Percentiles rank a stretch among this genome's conserved stretches.
phyloP scores from a whole-genome alignment of 2,329 filamentous ascomycete species.

The Tolypocladium endophyticum region DNA sequence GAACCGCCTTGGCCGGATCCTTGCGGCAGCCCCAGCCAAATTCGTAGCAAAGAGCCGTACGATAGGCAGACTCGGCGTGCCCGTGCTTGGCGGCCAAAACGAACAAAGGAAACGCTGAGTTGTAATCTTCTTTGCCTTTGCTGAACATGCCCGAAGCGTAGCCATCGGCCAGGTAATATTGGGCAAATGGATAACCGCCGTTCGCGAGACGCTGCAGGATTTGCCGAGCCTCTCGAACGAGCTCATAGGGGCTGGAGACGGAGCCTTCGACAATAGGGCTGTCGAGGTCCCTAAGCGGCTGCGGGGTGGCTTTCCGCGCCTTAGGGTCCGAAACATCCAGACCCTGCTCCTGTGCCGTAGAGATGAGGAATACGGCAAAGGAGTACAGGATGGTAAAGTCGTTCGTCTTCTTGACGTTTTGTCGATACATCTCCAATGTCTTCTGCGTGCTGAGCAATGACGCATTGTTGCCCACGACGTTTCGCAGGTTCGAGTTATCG shows the following conservation, averaged over 20 bases:
- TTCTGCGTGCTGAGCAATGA: conserved; percentile 85
- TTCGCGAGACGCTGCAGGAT: conserved; percentile 82
- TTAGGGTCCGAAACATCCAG: conserved; percentile 38
- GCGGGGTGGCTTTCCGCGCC: conserved; percentile 34
- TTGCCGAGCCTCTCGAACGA: conserved; percentile 77
- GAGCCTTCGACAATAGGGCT: conserved; percentile 34
- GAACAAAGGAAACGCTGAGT: conserved; percentile 86
- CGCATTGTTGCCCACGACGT: conserved; percentile 75
- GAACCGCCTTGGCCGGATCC: conserved; percentile 82
- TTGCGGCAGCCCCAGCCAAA: conserved; percentile 94
- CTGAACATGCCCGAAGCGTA: conserved; percentile 91
- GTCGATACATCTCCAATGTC: conserved; percentile 94
- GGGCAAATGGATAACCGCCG: conserved; percentile 87
- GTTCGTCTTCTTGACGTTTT: conserved; percentile 94
- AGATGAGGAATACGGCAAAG: conserved; percentile 89
- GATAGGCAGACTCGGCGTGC: conserved; percentile 91
- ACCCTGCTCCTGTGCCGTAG: conserved; percentile 72
- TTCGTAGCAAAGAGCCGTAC: conserved; percentile 89
- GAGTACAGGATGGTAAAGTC: conserved; percentile 88
- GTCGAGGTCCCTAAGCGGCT: conserved; percentile 34
- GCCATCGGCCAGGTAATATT: conserved; percentile 94
- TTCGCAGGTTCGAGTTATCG: conserved; percentile 73
- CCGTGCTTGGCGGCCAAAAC: conserved; percentile 91
- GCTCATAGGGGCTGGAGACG: conserved; percentile 48
- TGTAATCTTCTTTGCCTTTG: conserved; percentile 87